Percentiles rank a stretch among this genome's conserved stretches.
phyloP scores from a whole-genome alignment of 2,329 filamentous ascomycete genomes.

The Penicillium decumbens region DNA sequence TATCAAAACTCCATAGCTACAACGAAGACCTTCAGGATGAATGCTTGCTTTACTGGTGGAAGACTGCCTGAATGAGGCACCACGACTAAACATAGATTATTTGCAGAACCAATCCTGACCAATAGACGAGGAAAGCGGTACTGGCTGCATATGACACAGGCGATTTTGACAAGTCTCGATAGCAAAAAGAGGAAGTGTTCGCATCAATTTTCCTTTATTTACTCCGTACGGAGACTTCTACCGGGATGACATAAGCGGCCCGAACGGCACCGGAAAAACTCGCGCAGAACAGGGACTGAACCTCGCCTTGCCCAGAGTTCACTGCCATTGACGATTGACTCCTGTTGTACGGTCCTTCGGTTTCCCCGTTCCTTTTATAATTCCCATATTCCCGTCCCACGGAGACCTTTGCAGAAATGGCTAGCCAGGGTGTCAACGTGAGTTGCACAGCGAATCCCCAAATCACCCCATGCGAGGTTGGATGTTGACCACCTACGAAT shows the following conservation, averaged over 20 bases:
- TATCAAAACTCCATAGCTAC: too few relatives aligned
- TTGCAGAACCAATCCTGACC: too few relatives aligned
- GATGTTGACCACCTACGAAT: constrained; percentile 19
- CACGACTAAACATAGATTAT: too few relatives aligned
- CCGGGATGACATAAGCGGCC: constrained; percentile 39
- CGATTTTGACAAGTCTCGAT: not conserved
- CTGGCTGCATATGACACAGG: not conserved
- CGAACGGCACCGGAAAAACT: constrained; percentile 40
- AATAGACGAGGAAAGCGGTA: too few relatives aligned
- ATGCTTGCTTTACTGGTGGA: not conserved
- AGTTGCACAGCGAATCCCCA: constrained; percentile 25
- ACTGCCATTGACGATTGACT: constrained; percentile 40
- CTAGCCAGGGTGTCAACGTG: constrained; percentile 65
- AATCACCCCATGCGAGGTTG: constrained; percentile 18
- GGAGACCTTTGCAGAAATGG: constrained; percentile 52
- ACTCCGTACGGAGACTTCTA: constrained; percentile 8
- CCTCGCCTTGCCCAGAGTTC: constrained; percentile 32
- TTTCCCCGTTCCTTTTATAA: constrained; percentile 24
- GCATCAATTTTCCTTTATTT: constrained; percentile 24
- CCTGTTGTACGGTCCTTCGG: constrained; percentile 30
- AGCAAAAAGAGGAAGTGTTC: not conserved
- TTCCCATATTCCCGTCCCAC: constrained; percentile 37
- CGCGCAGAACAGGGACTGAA: constrained; percentile 38
- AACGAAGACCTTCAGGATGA: too few relatives aligned
- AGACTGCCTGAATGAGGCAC: not conserved